Percentiles rank a stretch among this genome's conserved stretches.
These are phyloP conservation scores for Rachicladosporium sp. DNA, from an alignment of 2,329 filamentous ascomycete species.

Conservation along the genomic window DNA sequence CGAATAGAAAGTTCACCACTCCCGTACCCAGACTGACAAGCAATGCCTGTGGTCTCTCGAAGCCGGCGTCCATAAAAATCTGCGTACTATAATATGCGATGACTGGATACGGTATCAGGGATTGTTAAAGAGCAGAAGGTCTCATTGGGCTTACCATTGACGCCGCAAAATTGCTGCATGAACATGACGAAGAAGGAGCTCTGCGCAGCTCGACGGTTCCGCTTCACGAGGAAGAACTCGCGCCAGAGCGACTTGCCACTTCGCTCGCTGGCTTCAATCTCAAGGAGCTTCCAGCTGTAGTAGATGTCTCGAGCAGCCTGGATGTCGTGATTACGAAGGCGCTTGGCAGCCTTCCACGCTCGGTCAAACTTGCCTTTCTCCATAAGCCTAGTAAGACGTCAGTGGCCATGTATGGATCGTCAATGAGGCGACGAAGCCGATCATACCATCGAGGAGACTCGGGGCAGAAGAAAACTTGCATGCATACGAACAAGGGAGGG, in stretches of 20 bases:
- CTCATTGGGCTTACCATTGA: not conserved
- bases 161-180: constrained; percentile 20
- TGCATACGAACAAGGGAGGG: constrained; percentile 20
- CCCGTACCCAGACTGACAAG: constrained; percentile 21
- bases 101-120: constrained; percentile 6
- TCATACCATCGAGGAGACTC: constrained; percentile 27
- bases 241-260: constrained; percentile 28
- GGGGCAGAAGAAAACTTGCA: constrained; percentile 29
- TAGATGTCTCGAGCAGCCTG: constrained; percentile 32
- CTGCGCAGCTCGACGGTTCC: constrained; percentile 21
- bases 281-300: constrained; percentile 22
- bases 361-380: constrained; percentile 26
- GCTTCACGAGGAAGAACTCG: constrained; percentile 21
- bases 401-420: not conserved
- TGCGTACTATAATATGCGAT: constrained; percentile 22
- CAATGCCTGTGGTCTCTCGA: constrained; percentile 14
- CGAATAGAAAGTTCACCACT: constrained; percentile 19
- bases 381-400: constrained; percentile 19
- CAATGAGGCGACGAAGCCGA: not conserved
- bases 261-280: constrained; percentile 24
- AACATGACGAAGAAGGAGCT: constrained; percentile 24
- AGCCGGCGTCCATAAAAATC: constrained; percentile 20
- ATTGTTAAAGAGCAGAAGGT: not conserved
- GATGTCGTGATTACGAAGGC: constrained; percentile 23
- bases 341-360: constrained; percentile 24